These are phyloP conservation scores for Tuctoria greenei DNA, from an alignment of 176 grass and related monocot genomes.

Conservation along the genomic window DNA sequence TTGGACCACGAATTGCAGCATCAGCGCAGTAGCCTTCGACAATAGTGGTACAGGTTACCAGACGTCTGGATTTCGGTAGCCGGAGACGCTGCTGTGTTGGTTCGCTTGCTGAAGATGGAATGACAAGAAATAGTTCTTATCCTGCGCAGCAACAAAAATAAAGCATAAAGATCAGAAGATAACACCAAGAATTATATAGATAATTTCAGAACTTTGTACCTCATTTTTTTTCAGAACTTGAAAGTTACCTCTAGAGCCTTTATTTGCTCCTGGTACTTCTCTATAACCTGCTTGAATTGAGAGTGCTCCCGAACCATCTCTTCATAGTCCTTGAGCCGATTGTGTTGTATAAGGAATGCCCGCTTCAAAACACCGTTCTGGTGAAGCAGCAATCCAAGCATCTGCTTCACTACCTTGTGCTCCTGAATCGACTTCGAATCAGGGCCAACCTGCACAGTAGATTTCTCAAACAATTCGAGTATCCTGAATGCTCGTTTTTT, in stretches of 20 bases:
- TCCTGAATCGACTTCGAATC: conserved; percentile 42
- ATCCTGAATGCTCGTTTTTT: conserved; percentile 49
- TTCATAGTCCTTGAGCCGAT: conserved; percentile 46
- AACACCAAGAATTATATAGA: neutral
- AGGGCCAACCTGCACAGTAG: neutral
- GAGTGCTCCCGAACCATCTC: conserved; percentile 43
- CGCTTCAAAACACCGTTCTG: conserved; percentile 62
- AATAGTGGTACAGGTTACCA: conserved; percentile 15
- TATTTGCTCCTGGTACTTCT: conserved; percentile 42
- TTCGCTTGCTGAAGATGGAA: conserved; percentile 31
- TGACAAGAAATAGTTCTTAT: conserved; percentile 36
- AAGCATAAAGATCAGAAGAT: neutral
- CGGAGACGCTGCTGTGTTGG: neutral
- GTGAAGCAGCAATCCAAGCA: conserved; percentile 47
- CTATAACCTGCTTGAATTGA: conserved; percentile 29
- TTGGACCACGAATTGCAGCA: neutral
- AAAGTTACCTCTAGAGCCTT: conserved; percentile 42
- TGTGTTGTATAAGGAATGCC: conserved; percentile 53
- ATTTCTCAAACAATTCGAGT: conserved; percentile 54
- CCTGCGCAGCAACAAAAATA: conserved; percentile 12
- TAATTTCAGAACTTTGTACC: neutral
- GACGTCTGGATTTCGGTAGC: conserved; percentile 41
- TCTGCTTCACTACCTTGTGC: conserved; percentile 50
- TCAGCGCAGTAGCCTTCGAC: neutral
- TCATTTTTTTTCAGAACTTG: conserved; percentile 1